Conservation (phyloP, 2,329 filamentous ascomycete genomes). For the Penicillium sp. region DNA sequence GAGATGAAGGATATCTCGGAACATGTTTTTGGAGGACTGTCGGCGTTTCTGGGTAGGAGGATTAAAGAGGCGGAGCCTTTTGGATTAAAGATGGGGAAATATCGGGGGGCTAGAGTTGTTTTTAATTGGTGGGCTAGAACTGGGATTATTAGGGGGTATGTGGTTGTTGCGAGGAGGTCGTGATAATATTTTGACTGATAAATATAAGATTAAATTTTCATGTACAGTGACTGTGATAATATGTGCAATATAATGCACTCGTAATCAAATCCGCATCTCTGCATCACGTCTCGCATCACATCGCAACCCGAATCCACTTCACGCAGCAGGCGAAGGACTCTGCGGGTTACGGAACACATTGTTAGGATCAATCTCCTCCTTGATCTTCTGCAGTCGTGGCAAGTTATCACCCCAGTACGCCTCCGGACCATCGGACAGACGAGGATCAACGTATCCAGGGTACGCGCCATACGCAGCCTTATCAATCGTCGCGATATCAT, state of each 20-base stretch:
- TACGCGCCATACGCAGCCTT: conserved; percentile 50
- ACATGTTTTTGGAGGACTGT: conserved; percentile 54
- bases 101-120: conserved; percentile 31
- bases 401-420: conserved; percentile 59
- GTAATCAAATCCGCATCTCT: not conserved
- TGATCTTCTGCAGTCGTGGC: conserved; percentile 48
- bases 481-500: not conserved
- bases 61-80: conserved; percentile 34
- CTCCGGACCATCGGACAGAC: conserved; percentile 45
- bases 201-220: not conserved
- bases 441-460: conserved; percentile 61
- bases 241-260: not conserved
- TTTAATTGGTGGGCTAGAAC: conserved; percentile 46
- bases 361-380: conserved; percentile 52
- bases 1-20: conserved; percentile 53
- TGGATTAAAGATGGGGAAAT: conserved; percentile 41
- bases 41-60: conserved; percentile 44
- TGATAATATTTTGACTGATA: not conserved
- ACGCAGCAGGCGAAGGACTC: conserved; percentile 28
- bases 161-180: conserved; percentile 38
- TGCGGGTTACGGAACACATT: conserved; percentile 61
- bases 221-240: not conserved
- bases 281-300: not conserved
- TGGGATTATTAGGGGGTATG: conserved; percentile 39
- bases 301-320: not conserved